phyloP scores from a whole-genome alignment of 1,139 yeast genomes.

The Lodderomyces elongisporus region DNA sequence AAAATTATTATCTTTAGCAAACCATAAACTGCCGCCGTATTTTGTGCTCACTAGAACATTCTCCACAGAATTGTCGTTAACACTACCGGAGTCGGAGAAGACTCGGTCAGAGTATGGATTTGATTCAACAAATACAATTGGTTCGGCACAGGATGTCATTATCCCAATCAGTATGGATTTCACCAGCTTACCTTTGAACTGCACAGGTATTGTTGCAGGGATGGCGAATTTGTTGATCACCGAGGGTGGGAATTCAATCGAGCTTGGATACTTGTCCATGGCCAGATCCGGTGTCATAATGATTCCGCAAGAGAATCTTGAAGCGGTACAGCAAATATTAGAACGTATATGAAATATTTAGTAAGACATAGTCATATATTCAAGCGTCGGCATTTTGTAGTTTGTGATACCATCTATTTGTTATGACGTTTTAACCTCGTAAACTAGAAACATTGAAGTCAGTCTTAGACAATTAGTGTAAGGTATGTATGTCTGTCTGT shows the following conservation, averaged over 20 bases:
- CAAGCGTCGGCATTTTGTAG: too few species aligned
- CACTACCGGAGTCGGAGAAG: slow-evolving; percentile 44
- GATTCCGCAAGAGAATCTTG: slow-evolving; percentile 50
- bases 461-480: too few species aligned
- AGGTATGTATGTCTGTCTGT: too few species aligned
- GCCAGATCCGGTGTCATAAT: slow-evolving; percentile 58
- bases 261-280: slow-evolving; percentile 60
- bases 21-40: slow-evolving; percentile 36
- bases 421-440: too few species aligned
- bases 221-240: slow-evolving; percentile 48
- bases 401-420: too few species aligned
- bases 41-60: slow-evolving; percentile 58
- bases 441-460: too few species aligned
- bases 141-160: slow-evolving; percentile 53
- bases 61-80: slow-evolving; percentile 48
- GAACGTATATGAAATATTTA: not conserved
- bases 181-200: slow-evolving; percentile 51
- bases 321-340: not conserved
- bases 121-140: slow-evolving; percentile 41
- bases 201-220: slow-evolving; percentile 67
- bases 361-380: too few species aligned
- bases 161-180: slow-evolving; percentile 58
- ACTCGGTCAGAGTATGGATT: slow-evolving; percentile 37
- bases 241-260: slow-evolving; percentile 30
- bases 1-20: slow-evolving; percentile 22